Base-by-base conservation (phyloP, 768 basidiomycete species). In the Pulveroboletus sp. region DNA sequence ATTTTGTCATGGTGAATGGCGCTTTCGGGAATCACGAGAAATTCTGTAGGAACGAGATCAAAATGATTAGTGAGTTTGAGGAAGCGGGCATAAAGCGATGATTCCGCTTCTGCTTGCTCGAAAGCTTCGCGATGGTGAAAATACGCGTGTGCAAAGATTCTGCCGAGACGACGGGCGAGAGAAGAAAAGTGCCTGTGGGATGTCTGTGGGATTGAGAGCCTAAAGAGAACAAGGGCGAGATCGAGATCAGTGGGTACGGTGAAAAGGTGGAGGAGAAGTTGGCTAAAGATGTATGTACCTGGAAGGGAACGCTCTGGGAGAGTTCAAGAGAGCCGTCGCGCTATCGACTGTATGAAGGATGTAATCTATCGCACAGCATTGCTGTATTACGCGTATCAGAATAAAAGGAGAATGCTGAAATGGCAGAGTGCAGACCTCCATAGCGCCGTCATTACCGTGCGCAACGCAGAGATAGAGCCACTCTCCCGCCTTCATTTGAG, bases 401-500 rank as follows among this genome's bases (percentile, higher is more conserved):
- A 60, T 32, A 47, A 42, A 35, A 33, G 23, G 11, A 14, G 16
- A n/a, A 37, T 37, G 11, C 34, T 34, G 52, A 40, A 53, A 16
- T 3, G 24, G 33, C 5, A 31, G 10, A 20, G 35, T 44, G 43
- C 78, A 39, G 57, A 89, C 90, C 81, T 92, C 90, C 82, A 90
- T 87, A 42, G 84, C 80, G 10, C 86, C 85, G 49, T 90, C 89
- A 60, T 84, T 90, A 19, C 90, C 92, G 68, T 97, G 94, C 0
- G 93, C 94, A 33, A 94, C 93, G 57, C 95, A 98, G 6, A 97
- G 72, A 69, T 97, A 98, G 24, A 91, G 76, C 95, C 95, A 97
- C 73, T 97, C 92, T 47, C 90, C 91, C n/a, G 94, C 94, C 68
- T 94, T 94, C 95, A 99, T 99, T 70, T 95, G 87, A 1, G 94